Conservation (phyloP, 768 basidiomycete genomes). For the Tricholoma furcatifolium region DNA sequence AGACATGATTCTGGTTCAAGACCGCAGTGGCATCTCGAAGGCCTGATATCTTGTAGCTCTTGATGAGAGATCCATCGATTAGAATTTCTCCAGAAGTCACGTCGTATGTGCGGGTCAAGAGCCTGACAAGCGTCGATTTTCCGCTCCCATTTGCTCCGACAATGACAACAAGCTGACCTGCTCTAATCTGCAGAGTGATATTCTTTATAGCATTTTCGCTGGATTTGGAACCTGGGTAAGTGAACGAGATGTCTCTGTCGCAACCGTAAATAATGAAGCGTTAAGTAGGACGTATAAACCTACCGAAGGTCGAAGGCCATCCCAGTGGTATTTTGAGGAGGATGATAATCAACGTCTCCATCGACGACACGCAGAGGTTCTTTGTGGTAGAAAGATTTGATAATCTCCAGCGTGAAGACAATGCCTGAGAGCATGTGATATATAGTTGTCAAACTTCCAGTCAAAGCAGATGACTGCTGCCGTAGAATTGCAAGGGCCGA, state of each 20-base stretch:
- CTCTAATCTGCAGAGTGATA: slow-evolving; percentile 41
- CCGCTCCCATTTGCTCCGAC: slow-evolving; percentile 55
- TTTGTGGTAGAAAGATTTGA: slow-evolving; percentile 30
- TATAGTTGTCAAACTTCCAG: slow-evolving; percentile 19
- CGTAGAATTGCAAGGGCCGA: slow-evolving; percentile 39
- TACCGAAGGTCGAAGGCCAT: slow-evolving; percentile 29
- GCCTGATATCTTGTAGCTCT: slow-evolving; percentile 34
- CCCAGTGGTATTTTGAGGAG: slow-evolving; percentile 17
- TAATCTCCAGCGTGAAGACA: slow-evolving; percentile 19
- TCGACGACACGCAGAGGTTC: slow-evolving; percentile 21
- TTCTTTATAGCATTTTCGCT: slow-evolving; percentile 32
- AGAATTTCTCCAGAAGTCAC: slow-evolving; percentile 41
- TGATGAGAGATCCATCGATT: slow-evolving; percentile 40
- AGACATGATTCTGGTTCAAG: slow-evolving; percentile 44
- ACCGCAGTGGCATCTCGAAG: slow-evolving; percentile 44
- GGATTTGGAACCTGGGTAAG: slow-evolving; percentile 42
- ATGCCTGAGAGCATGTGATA: slow-evolving; percentile 19
- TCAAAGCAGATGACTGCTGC: slow-evolving; percentile 29
- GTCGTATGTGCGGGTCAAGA: too few species aligned
- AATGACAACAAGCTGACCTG: slow-evolving; percentile 50
- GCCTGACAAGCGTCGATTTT: too few species aligned
- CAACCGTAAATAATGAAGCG: neutral
- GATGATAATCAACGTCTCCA: slow-evolving; percentile 24
- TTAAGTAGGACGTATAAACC: neutral
- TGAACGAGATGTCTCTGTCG: slow-evolving; percentile 48